These are phyloP conservation scores for Fusarium odoratissimum DNA, from an alignment of 2,329 filamentous ascomycete genomes.

Conservation along the genomic window DNA sequence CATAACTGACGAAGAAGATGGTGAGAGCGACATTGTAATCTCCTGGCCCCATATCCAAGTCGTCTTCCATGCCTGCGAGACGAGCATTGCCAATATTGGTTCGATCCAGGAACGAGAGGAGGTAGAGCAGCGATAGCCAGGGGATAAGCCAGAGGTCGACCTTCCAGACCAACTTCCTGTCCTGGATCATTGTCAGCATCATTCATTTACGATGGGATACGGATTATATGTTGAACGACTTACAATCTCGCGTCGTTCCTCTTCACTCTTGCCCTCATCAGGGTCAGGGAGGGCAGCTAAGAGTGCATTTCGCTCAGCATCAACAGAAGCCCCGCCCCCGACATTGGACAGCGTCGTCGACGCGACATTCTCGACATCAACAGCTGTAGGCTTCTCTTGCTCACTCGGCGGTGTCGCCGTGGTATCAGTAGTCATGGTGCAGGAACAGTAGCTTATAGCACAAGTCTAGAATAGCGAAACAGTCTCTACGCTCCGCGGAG, in stretches of 20 bases:
- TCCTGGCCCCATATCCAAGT: constrained; percentile 21
- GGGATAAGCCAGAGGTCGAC: constrained; percentile 68
- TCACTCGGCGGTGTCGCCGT: constrained; percentile 29
- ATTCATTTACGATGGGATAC: rapidly evolving
- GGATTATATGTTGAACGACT: constrained; percentile 47
- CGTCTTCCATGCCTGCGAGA: constrained; percentile 36
- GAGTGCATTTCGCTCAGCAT: constrained; percentile 45
- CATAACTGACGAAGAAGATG: constrained; percentile 79
- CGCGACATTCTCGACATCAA: constrained; percentile 31
- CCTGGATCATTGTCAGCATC: constrained; percentile 14
- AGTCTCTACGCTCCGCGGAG: not conserved
- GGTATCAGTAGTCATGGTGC: constrained; percentile 31
- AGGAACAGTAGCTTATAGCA: not conserved
- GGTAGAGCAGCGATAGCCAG: constrained; percentile 67
- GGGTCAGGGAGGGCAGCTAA: constrained; percentile 48
- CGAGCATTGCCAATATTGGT: constrained; percentile 63
- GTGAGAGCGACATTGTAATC: constrained; percentile 69
- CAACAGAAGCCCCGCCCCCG: constrained; percentile 12
- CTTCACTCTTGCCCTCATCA: constrained; percentile 70
- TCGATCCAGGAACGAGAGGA: constrained; percentile 61
- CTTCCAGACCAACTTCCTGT: constrained; percentile 66
- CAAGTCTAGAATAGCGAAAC: not conserved
- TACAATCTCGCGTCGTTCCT: constrained; percentile 71
- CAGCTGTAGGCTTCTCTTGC: constrained; percentile 23
- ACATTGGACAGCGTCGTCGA: not conserved